Percentiles rank a stretch among this genome's conserved stretches.
phyloP scores from a whole-genome alignment of 1,284 basidiomycete genomes.

The Rhizoctonia solani region DNA sequence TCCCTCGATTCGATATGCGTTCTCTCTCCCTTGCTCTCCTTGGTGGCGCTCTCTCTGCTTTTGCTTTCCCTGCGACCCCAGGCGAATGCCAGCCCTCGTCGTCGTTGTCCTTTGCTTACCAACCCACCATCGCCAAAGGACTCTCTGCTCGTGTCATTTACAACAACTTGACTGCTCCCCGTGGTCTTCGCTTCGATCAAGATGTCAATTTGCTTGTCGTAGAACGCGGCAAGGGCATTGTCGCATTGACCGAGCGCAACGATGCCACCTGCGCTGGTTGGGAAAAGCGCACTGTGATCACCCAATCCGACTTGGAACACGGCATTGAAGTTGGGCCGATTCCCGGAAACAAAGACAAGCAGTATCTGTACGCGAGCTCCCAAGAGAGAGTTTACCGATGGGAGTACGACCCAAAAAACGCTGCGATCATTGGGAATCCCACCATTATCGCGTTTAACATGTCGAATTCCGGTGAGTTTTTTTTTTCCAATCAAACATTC shows the following conservation, averaged over 20 bases:
- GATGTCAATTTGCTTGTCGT: constrained; percentile 50
- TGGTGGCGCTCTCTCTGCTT: neutral
- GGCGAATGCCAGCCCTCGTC: constrained; percentile 14
- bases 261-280: constrained; percentile 44
- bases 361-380: constrained; percentile 39
- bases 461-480: constrained; percentile 48
- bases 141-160: constrained; percentile 47
- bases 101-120: constrained; percentile 16
- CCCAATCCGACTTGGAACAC: constrained; percentile 49
- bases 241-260: constrained; percentile 45
- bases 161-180: constrained; percentile 49
- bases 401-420: constrained; percentile 26
- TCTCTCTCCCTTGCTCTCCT: neutral
- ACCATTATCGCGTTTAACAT: constrained; percentile 45
- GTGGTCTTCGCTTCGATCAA: constrained; percentile 49
- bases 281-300: constrained; percentile 49
- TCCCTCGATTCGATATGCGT: neutral
- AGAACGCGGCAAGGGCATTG: constrained; percentile 49
- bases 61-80: constrained; percentile 1
- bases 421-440: constrained; percentile 37
- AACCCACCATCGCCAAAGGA: constrained; percentile 43
- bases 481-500: neutral
- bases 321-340: constrained; percentile 47
- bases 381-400: constrained; percentile 15
- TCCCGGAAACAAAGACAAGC: constrained; percentile 40